Conservation (phyloP, 805 yeast genomes). For the Kuraishia borneana region DNA sequence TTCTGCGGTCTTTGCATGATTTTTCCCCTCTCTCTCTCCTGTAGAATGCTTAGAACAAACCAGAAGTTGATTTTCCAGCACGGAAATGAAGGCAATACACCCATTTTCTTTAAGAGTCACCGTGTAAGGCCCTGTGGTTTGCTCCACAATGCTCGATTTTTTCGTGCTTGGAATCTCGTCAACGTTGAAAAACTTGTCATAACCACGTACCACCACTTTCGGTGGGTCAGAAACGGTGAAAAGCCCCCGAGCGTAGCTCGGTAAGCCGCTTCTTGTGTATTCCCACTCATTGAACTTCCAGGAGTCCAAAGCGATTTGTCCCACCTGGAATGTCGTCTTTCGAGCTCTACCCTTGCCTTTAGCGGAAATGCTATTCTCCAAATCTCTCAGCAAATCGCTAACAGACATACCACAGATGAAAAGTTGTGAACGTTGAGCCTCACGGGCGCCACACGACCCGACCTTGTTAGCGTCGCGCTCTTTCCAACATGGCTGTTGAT, state of each 20-base stretch:
- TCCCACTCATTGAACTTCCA: conserved; percentile 95
- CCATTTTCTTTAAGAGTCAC: conserved; percentile 88
- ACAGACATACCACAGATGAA: too few relatives aligned
- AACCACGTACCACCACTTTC: conserved; percentile 68
- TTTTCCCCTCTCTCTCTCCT: conserved; percentile 52
- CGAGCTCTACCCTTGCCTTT: conserved; percentile 12
- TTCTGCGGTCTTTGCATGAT: conserved; percentile 73
- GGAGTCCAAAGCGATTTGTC: conserved; percentile 12
- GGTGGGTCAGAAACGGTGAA: conserved; percentile 38
- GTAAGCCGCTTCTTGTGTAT: conserved; percentile 51
- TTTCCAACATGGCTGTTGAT: conserved; percentile 28
- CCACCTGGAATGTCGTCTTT: conserved; percentile 10
- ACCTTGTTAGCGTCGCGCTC: neutral
- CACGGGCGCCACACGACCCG: neutral
- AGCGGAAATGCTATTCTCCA: too few relatives aligned
- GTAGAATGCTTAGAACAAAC: conserved; percentile 91
- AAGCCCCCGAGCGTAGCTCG: conserved; percentile 75
- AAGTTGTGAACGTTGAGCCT: neutral
- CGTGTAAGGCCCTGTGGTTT: conserved; percentile 67
- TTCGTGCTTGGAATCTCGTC: conserved; percentile 49
- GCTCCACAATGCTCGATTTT: conserved; percentile 28
- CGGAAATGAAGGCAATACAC: conserved; percentile 78
- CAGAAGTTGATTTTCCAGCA: conserved; percentile 55
- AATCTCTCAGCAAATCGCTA: too few relatives aligned
- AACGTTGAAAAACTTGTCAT: conserved; percentile 86